A percentile compares a stretch with the other conserved stretches of the same genome.
Evolutionary conservation across 352 stramenopile species (phyloP).

Genomic region (Phytophthora europaea): DNA sequence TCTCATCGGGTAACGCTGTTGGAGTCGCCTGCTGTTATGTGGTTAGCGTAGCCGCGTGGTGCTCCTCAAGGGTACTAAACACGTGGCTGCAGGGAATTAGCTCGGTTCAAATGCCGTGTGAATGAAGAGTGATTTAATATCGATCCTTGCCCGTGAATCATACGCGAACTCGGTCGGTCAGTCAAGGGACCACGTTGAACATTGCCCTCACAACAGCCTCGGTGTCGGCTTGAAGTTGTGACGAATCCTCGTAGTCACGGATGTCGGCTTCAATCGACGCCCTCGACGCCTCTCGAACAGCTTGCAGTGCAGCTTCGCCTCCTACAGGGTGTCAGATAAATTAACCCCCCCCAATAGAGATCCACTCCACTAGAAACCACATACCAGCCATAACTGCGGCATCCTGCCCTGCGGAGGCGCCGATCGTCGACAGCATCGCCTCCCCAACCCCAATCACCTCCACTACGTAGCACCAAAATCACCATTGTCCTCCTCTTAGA

Average conservation of each 20-base stretch:
- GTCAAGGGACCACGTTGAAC: conserved; percentile 36
- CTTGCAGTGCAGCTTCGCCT: conserved; percentile 34
- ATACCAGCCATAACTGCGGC: conserved; percentile 36
- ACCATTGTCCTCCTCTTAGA: neutral
- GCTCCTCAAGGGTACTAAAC: conserved; percentile 15
- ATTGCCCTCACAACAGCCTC: conserved; percentile 38
- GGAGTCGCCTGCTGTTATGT: conserved; percentile 22
- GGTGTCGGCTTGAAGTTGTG: conserved; percentile 41
- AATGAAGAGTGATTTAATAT: conserved; percentile 12
- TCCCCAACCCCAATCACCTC: conserved; percentile 45
- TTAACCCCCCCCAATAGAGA: neutral
- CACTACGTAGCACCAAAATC: conserved; percentile 20
- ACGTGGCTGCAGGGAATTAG: conserved; percentile 14
- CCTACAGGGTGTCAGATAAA: conserved; percentile 11
- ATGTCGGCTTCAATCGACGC: conserved; percentile 31
- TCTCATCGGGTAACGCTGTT: conserved; percentile 41
- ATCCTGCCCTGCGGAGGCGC: neutral
- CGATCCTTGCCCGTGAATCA: neutral
- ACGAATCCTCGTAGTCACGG: conserved; percentile 30
- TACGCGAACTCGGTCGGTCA: neutral
- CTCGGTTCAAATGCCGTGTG: conserved; percentile 13
- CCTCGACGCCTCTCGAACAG: conserved; percentile 30
- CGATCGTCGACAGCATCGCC: conserved; percentile 23
- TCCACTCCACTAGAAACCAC: neutral
- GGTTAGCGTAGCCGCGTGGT: conserved; percentile 24